Conservation (phyloP, 768 basidiomycete genomes). For the Chalciporus piperatus region DNA sequence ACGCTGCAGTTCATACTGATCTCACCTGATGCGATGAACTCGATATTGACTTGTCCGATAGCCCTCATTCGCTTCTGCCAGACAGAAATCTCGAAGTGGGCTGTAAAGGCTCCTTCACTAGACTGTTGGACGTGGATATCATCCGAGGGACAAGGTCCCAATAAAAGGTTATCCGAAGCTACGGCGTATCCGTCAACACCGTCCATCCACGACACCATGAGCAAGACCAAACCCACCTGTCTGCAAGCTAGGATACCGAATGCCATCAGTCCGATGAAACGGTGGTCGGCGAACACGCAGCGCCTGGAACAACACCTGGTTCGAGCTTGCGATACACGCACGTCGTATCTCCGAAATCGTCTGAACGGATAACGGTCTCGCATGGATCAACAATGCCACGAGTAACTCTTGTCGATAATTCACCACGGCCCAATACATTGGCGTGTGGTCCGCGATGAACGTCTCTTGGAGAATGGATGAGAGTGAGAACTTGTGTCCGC, state of each 20-base stretch:
- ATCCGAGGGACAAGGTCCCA: slow-evolving; percentile 45
- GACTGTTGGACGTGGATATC: slow-evolving; percentile 50
- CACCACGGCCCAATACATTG: slow-evolving; percentile 32
- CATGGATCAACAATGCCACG: slow-evolving; percentile 50
- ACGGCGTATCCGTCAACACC: not conserved
- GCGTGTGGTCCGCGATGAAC: slow-evolving; percentile 22
- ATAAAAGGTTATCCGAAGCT: slow-evolving; percentile 45
- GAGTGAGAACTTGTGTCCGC: slow-evolving; percentile 43
- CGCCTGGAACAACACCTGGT: slow-evolving; percentile 28
- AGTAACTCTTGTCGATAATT: slow-evolving; percentile 41
- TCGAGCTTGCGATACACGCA: slow-evolving; percentile 50
- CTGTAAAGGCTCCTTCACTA: slow-evolving; percentile 47
- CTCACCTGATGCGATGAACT: slow-evolving; percentile 55
- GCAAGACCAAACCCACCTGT: slow-evolving; percentile 23
- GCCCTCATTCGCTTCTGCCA: slow-evolving; percentile 72
- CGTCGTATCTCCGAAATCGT: slow-evolving; percentile 62
- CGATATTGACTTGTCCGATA: slow-evolving; percentile 52
- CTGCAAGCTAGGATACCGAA: slow-evolving; percentile 11
- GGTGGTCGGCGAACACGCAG: slow-evolving; percentile 22
- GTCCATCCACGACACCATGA: not conserved
- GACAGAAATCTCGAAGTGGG: slow-evolving; percentile 48
- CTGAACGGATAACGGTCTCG: slow-evolving; percentile 37
- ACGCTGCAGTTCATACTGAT: no score
- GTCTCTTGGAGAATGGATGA: slow-evolving; percentile 27
- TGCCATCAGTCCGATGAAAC: slow-evolving; percentile 22